Conservation (phyloP, 148 eudicot genomes). For the Cornus suecica region DNA sequence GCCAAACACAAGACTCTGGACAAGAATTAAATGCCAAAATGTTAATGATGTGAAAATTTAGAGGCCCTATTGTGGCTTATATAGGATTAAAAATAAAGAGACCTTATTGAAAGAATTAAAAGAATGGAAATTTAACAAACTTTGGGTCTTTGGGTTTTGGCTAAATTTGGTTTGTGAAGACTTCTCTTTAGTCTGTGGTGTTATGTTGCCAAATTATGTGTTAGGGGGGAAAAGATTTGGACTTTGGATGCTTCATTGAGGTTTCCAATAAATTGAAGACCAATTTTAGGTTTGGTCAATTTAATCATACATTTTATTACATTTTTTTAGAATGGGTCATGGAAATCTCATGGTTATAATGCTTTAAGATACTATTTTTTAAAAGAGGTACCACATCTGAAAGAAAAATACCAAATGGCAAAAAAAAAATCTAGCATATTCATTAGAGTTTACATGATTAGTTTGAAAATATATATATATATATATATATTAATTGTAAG, state of each 20-base stretch:
- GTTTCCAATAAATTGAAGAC: neutral
- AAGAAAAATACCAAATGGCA: too few relatives aligned
- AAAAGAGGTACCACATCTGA: too few relatives aligned
- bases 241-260: neutral
- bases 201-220: slow-evolving; percentile 13
- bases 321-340: too few relatives aligned
- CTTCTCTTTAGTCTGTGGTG: slow-evolving; percentile 3
- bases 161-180: slow-evolving; percentile 21
- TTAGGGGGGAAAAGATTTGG: too few relatives aligned
- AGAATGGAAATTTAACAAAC: slow-evolving; percentile 12
- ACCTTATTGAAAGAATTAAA: neutral
- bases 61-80: neutral
- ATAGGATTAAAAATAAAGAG: neutral
- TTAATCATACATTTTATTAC: too few relatives aligned
- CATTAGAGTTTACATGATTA: too few relatives aligned
- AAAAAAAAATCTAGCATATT: too few relatives aligned
- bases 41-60: neutral
- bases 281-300: too few relatives aligned
- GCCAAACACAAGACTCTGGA: neutral
- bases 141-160: slow-evolving; percentile 4
- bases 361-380: too few relatives aligned
- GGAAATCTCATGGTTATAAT: neutral
- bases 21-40: neutral
- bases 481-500: too few relatives aligned
- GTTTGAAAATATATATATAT: too few relatives aligned